Base-by-base conservation (phyloP, 1,284 basidiomycete genomes). In the Cryptococcus depauperatus region DNA sequence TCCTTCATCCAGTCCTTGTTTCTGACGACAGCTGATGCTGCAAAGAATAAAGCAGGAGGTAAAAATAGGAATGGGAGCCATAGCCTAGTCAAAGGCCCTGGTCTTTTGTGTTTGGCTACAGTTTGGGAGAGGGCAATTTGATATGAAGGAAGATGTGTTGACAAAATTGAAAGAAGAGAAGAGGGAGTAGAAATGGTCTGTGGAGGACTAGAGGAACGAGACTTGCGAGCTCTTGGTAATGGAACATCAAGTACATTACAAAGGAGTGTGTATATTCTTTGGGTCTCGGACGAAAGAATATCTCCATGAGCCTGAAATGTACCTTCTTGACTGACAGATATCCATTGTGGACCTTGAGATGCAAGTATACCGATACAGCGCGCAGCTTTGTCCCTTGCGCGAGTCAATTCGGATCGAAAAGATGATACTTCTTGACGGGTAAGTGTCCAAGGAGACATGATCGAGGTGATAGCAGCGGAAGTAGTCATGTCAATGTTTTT, bases 1-100 rank as follows among this genome's bases (percentile, higher is more conserved):
- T 81, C 76, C 19, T 56, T 48, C 48, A 74, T 58, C 58, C 68
- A 71, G 29, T 60, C 58, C 48, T 66, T 66, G 50, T 71, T 69
- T n/a, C 54, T 47, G 3, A 53, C 51, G 6, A 66, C 41, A 1
- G 57, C 35, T 1, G 52, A 48, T 3, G 52, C 47, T 11, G 55
- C 51, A 22, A 55, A 46, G 50, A 58, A 61, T 2, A 62, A 22
- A 0, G 61, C 51, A 0, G 70, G 62, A 9, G 71, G 71, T 8
- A 68, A 47, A 53, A 71, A 65, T 10, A 73, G 58, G n/a, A 68
- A 44, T 0, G 68, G 61, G 43, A 70, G 64, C 71, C 71, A 73
- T 26, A 70, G 56, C 13, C 71, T 52, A 1, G 67, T 70, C 3
- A 69, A 38, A 1, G 53, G 47, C 0, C 58, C 59, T 0, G 71